These are phyloP conservation scores for Claviceps spartinae DNA, from an alignment of 2,329 filamentous ascomycete genomes.

Conservation along the genomic window DNA sequence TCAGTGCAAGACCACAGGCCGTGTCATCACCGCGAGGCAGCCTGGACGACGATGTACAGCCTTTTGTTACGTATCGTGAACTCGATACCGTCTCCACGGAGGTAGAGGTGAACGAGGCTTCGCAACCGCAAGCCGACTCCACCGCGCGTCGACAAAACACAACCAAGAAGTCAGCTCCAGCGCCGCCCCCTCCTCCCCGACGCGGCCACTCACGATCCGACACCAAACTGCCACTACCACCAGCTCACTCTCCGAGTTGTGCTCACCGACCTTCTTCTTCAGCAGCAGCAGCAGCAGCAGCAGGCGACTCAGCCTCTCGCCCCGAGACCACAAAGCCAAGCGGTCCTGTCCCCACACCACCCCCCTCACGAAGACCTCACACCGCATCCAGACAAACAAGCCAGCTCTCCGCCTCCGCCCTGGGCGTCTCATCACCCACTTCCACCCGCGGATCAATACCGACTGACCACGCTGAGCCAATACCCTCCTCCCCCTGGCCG, in stretches of 20 bases:
- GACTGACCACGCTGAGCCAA: conserved; percentile 10
- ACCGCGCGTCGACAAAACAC: conserved; percentile 6
- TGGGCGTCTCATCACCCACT: conserved; percentile 8
- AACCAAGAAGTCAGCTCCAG: conserved; percentile 31
- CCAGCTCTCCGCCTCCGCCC: conserved; percentile 9
- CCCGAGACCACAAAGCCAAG: conserved; percentile 31
- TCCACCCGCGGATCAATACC: conserved; percentile 7
- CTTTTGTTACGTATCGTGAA: conserved; percentile 37
- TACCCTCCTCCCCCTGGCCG: conserved; percentile 4
- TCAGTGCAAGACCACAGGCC: conserved; percentile 25
- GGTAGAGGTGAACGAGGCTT: neutral
- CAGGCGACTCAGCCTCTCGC: conserved; percentile 35
- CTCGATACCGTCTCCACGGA: conserved; percentile 22
- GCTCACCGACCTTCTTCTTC: no score
- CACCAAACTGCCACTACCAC: conserved; percentile 18
- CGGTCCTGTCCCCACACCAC: conserved; percentile 34
- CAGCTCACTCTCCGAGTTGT: no score
- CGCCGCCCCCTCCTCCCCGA: conserved; percentile 38
- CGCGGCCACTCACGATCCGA: conserved; percentile 33
- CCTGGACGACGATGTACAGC: conserved; percentile 32
- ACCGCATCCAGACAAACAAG: conserved; percentile 21
- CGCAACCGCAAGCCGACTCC: neutral
- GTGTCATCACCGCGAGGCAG: conserved; percentile 31
- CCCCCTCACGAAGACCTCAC: conserved; percentile 38
- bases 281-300: no score